Percentiles rank a stretch among this genome's conserved stretches.
These are phyloP conservation scores for Biscogniauxia sp. DNA, from an alignment of 2,329 filamentous ascomycete genomes.

Conservation along the genomic window DNA sequence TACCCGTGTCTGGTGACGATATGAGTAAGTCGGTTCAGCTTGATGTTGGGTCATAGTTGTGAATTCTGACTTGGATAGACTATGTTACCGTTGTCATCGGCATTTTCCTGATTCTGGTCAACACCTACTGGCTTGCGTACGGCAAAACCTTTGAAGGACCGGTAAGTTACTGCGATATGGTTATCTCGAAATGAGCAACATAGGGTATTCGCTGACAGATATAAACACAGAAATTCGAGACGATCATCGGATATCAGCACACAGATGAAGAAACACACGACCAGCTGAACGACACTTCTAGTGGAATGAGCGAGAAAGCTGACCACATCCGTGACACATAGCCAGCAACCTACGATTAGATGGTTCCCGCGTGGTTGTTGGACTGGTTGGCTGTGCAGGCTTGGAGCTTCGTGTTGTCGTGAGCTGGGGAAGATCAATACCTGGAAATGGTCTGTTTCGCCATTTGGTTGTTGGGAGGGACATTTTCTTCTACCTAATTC, in stretches of 20 bases:
- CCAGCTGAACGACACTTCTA: conserved; percentile 7
- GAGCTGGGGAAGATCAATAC: too few relatives aligned
- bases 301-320: conserved; percentile 16
- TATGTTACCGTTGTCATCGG: conserved; percentile 38
- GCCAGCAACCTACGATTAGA: neutral
- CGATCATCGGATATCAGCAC: conserved; percentile 22
- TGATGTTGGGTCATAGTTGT: neutral
- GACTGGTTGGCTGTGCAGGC: too few relatives aligned
- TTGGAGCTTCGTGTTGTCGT: too few relatives aligned
- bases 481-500: too few relatives aligned
- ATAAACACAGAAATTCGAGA: conserved; percentile 24
- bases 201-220: conserved; percentile 2
- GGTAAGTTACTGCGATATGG: conserved; percentile 16
- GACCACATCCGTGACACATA: neutral
- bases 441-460: too few relatives aligned
- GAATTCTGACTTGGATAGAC: conserved; percentile 21
- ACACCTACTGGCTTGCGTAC: conserved; percentile 26
- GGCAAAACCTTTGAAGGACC: conserved; percentile 30
- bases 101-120: conserved; percentile 31
- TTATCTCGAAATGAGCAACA: neutral
- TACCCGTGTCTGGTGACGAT: conserved; percentile 29
- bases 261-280: conserved; percentile 15
- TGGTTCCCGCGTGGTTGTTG: neutral
- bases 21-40: conserved; percentile 29
- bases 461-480: too few relatives aligned